phyloP scores from a whole-genome alignment of 2,329 filamentous ascomycete species.

The Cladophialophora exuberans region DNA sequence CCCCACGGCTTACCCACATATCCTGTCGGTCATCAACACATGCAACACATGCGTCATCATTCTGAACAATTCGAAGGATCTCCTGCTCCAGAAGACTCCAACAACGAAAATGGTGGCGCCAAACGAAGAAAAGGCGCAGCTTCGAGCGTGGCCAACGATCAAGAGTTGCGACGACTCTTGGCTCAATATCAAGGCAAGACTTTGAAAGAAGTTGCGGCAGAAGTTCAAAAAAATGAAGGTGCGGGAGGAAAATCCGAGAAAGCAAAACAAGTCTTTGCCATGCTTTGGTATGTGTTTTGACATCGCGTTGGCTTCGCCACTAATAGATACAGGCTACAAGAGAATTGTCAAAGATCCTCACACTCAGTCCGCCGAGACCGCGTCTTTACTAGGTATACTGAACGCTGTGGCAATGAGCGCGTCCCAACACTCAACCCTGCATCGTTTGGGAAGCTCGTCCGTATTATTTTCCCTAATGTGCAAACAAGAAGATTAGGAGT shows the following conservation, averaged over 20 bases:
- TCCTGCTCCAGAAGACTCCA: slow-evolving; percentile 46
- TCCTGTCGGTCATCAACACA: slow-evolving; percentile 38
- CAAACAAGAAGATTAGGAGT: slow-evolving; percentile 91
- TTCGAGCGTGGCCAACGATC: slow-evolving; percentile 53
- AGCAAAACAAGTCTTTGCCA: slow-evolving; percentile 56
- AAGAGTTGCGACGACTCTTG: slow-evolving; percentile 51
- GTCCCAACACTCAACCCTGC: slow-evolving; percentile 95
- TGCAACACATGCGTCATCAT: slow-evolving; percentile 36
- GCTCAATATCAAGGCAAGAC: slow-evolving; percentile 51
- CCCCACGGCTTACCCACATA: slow-evolving; percentile 42
- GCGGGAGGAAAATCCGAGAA: slow-evolving; percentile 55
- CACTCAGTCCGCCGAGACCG: slow-evolving; percentile 84
- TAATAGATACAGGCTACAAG: slow-evolving; percentile 45
- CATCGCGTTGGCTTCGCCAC: not conserved
- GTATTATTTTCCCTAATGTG: slow-evolving; percentile 92
- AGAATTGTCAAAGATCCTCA: slow-evolving; percentile 51
- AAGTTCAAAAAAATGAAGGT: slow-evolving; percentile 54
- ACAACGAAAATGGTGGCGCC: slow-evolving; percentile 42
- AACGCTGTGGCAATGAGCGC: slow-evolving; percentile 86
- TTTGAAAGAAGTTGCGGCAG: slow-evolving; percentile 51
- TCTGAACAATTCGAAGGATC: slow-evolving; percentile 42
- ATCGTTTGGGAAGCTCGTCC: slow-evolving; percentile 95
- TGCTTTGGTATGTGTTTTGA: slow-evolving; percentile 50
- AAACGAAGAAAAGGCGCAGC: slow-evolving; percentile 51
- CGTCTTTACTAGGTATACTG: slow-evolving; percentile 95